Evolutionary conservation across 2,329 filamentous ascomycete genomes (phyloP), one percentile per base, ranked within the genome.

Genomic region (Raffaelea albimanens): DNA sequence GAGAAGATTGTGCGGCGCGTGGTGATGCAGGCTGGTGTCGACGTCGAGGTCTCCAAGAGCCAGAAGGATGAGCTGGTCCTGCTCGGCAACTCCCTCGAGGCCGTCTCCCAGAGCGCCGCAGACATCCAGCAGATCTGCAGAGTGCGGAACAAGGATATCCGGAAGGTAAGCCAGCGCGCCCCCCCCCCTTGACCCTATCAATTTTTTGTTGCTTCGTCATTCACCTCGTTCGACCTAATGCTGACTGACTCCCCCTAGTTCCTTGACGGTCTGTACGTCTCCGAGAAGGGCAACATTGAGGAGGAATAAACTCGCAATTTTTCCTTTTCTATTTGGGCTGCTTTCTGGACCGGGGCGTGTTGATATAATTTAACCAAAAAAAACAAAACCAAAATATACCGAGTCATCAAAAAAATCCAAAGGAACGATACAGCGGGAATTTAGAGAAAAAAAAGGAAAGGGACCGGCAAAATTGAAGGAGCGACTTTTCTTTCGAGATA

Each of bases 111-210:
- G 79, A 89, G 84, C 67, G 93, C 93, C 60, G 93, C 93, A 73
- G 93, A 98, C 72, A 96, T 98, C 71, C 93, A 98, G 81, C 93
- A 98, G 76, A 90, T 93, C 75, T 98, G 93, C 89, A 83, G 83
- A 76, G 93, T 98, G 73, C 84, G 89, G 73, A 98, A 98, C 87
- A 98, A 98, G 89, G 93, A 98, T 95, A 98, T 98, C 80, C 89
- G 94, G 78, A 96, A 96, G 86, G 85, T 89, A 50, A 48, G 51
- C 22, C 18, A 11, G 33, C 18, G 25, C 13, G 25, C 13, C 13
- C 25, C 13, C 25, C 25, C 13, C 13, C 13, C 13, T 29, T 29
- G 7, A 29, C 7, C 10, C 13, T 34, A n/a, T n/a, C n/a, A n/a
- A n/a, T n/a, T 42, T 33, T 5, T 39, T 16, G n/a, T 31, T 39